Evolutionary conservation across 2,329 filamentous ascomycete genomes (phyloP).

Genomic region (Ambrosiella xylebori): DNA sequence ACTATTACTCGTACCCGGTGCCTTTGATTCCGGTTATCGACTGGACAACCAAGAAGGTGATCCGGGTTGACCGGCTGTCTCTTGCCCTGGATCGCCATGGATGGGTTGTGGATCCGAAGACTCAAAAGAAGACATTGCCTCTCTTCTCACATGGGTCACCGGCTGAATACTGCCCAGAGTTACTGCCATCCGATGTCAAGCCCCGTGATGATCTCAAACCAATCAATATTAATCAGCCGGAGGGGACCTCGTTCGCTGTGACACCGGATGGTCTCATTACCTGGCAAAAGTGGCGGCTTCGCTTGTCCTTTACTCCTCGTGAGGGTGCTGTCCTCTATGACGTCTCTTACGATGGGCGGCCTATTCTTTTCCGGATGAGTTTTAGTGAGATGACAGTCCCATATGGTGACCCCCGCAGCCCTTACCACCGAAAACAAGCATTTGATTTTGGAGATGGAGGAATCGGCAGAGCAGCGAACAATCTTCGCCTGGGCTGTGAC

Average conservation of each 20-base stretch:
- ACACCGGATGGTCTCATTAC: constrained; percentile 29
- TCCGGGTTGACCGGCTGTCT: constrained; percentile 40
- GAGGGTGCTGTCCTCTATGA: constrained; percentile 58
- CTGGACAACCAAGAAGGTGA: constrained; percentile 32
- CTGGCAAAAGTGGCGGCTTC: constrained; percentile 55
- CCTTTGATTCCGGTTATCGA: constrained; percentile 43
- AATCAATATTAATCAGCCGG: constrained; percentile 52
- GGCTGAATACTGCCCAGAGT: constrained; percentile 32
- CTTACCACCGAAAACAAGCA: constrained; percentile 52
- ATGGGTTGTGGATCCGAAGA: constrained; percentile 13
- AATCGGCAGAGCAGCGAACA: constrained; percentile 49
- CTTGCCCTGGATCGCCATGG: constrained; percentile 30
- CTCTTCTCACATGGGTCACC: constrained; percentile 26
- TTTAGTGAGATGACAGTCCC: constrained; percentile 55
- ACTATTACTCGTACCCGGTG: constrained; percentile 46
- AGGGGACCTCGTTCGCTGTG: constrained; percentile 49
- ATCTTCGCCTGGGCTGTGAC: constrained; percentile 50
- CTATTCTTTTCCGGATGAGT: constrained; percentile 48
- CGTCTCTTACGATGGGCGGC: constrained; percentile 46
- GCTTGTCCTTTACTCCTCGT: constrained; percentile 50
- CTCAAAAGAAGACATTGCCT: constrained; percentile 21
- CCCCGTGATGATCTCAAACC: constrained; percentile 42
- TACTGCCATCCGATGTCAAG: constrained; percentile 27
- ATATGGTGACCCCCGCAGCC: constrained; percentile 47
- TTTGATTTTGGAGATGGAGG: constrained; percentile 58